A percentile compares a stretch with the other conserved stretches of the same genome.
Conservation (phyloP, 1,284 basidiomycete genomes). For the Afroboletus lepidellus region DNA sequence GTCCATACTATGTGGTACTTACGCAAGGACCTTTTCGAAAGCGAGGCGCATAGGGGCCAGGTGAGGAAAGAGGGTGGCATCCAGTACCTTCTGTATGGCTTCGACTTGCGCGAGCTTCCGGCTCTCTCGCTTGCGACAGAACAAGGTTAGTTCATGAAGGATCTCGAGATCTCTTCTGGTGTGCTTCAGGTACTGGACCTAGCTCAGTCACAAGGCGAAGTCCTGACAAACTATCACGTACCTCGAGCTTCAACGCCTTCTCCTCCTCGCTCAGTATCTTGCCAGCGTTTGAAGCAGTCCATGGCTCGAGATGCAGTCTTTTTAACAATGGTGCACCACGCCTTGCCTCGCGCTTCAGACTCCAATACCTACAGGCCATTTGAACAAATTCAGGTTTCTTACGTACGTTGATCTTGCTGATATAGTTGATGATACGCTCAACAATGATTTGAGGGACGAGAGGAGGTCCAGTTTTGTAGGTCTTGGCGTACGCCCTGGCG, state of each 20-base stretch:
- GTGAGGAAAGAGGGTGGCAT: conserved; percentile 66
- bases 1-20: conserved; percentile 27
- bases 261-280: conserved; percentile 80
- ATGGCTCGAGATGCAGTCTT: conserved; percentile 93
- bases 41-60: conserved; percentile 59
- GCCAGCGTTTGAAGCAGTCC: conserved; percentile 77
- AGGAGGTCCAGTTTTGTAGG: conserved; percentile 76
- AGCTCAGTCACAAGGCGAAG: conserved; percentile 11
- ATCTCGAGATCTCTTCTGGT: conserved; percentile 78
- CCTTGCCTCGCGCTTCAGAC: conserved; percentile 90
- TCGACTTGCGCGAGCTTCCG: conserved; percentile 79
- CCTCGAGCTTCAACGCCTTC: conserved; percentile 82
- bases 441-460: conserved; percentile 74
- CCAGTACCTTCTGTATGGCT: conserved; percentile 67
- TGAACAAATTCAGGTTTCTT: conserved; percentile 81
- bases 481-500: conserved; percentile 78
- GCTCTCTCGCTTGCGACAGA: conserved; percentile 80
- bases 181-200: conserved; percentile 60
- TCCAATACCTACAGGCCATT: conserved; percentile 91
- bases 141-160: conserved; percentile 70
- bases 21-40: conserved; percentile 74
- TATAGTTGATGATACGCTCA: conserved; percentile 77
- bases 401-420: conserved; percentile 67
- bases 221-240: conserved; percentile 29
- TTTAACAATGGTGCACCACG: conserved; percentile 94